Evolutionary conservation across 139 green algal genomes (phyloP).

Genomic region (Closterium sp.): DNA sequence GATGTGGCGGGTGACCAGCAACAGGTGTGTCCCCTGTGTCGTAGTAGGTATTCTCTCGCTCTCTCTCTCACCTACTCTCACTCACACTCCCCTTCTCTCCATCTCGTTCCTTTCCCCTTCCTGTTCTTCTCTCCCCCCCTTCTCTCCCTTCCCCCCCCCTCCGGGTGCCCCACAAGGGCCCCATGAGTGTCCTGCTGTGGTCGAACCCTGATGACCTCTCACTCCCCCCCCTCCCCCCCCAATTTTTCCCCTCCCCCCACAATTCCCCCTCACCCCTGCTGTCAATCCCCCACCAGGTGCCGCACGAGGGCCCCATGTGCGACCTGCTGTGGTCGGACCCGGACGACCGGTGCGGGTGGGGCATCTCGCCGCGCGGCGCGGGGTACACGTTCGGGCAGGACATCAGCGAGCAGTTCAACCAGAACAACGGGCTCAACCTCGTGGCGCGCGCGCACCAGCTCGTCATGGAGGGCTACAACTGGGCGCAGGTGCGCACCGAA

Average conservation of each 20-base stretch:
- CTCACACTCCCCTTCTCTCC: no score
- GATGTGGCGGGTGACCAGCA: no score
- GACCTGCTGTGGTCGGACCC: conserved; percentile 98
- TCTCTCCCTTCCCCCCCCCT: no score
- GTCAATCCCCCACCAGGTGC: conserved; percentile 47
- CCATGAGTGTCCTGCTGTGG: conserved; percentile 99
- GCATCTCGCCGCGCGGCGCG: conserved; percentile 92
- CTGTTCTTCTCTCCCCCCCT: no score
- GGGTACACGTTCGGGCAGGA: conserved; percentile 99
- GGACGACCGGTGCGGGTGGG: conserved; percentile 95
- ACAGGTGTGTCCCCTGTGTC: no score
- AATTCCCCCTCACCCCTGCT: no score
- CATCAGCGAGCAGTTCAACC: conserved; percentile 98
- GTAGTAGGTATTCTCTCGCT: no score
- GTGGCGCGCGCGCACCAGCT: conserved; percentile 96
- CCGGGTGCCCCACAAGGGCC: conserved; percentile 62
- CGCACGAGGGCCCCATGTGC: conserved; percentile 87
- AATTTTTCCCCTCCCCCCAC: background rate
- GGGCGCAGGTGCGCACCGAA: conserved; percentile 24
- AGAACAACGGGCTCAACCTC: conserved; percentile 92
- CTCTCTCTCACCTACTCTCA: no score
- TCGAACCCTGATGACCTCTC: conserved; percentile 68
- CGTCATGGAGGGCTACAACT: conserved; percentile 94
- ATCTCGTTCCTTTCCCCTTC: no score
- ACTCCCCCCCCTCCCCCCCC: no score